Evolutionary conservation across 2,329 filamentous ascomycete species (phyloP).

Genomic region (Sclerotinia nivalis): DNA sequence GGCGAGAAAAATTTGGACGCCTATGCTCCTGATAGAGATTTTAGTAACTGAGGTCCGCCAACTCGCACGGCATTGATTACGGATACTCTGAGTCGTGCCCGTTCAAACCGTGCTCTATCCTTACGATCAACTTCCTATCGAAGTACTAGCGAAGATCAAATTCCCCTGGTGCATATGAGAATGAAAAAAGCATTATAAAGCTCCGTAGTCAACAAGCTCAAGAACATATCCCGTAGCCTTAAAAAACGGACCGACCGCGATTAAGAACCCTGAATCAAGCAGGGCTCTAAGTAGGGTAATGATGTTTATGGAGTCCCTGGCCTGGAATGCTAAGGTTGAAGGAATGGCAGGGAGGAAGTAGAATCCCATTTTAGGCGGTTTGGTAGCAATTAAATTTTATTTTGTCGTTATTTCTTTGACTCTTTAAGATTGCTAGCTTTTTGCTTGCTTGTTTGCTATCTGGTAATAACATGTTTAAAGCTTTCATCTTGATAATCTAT

Average conservation of each 20-base stretch:
- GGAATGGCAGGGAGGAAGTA: background rate
- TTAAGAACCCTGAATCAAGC: no score
- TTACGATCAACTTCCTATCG: no score
- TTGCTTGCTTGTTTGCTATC: background rate
- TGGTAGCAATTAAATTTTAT: background rate
- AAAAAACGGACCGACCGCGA: no score
- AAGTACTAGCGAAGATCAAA: background rate
- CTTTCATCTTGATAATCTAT: no score
- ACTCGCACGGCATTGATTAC: no score
- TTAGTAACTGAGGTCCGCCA: no score
- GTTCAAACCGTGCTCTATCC: no score
- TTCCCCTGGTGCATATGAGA: background rate
- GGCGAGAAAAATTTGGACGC: no score
- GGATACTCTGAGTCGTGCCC: no score
- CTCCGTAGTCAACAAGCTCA: background rate
- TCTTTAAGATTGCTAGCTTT: background rate
- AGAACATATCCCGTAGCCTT: no score
- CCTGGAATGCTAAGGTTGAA: background rate
- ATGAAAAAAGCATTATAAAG: background rate
- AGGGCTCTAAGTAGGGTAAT: background rate
- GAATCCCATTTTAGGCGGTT: background rate
- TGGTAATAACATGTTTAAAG: background rate
- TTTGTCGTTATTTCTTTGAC: background rate
- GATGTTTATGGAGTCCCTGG: background rate
- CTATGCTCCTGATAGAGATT: no score